Conservation (phyloP, 306 rosid genomes). For the Casuarina equisetifolia region DNA sequence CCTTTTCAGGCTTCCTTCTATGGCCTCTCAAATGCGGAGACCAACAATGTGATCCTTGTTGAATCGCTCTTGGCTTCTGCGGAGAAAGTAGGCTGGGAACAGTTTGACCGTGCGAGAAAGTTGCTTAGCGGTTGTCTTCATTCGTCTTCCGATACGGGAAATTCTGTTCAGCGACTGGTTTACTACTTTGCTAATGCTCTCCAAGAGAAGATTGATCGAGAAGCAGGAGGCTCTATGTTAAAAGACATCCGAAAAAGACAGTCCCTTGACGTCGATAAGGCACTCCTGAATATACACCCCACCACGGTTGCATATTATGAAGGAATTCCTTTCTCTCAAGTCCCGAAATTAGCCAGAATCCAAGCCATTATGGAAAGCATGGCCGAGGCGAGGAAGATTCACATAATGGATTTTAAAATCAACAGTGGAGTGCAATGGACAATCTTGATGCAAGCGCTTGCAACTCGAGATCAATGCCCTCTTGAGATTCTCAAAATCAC, state of each 20-base stretch:
- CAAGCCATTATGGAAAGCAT: slow-evolving; percentile 43
- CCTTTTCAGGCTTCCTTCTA: slow-evolving; percentile 48
- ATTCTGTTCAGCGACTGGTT: slow-evolving; percentile 48
- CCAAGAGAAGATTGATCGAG: slow-evolving; percentile 46
- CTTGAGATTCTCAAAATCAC: slow-evolving; percentile 39
- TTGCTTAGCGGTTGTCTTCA: slow-evolving; percentile 40
- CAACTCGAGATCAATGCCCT: slow-evolving; percentile 20
- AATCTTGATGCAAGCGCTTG: slow-evolving; percentile 40
- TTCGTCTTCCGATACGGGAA: slow-evolving; percentile 40
- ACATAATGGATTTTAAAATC: slow-evolving; percentile 38
- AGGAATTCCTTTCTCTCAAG: slow-evolving; percentile 33
- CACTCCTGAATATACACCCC: slow-evolving; percentile 22
- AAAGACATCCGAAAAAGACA: slow-evolving; percentile 4
- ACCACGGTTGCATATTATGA: slow-evolving; percentile 28
- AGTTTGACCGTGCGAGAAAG: slow-evolving; percentile 44
- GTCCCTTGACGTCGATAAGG: slow-evolving; percentile 34
- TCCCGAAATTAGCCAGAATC: slow-evolving; percentile 27
- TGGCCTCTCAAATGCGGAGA: slow-evolving; percentile 49
- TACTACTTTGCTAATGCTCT: slow-evolving; percentile 60
- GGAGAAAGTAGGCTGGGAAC: slow-evolving; percentile 59
- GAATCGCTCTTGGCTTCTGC: slow-evolving; percentile 60
- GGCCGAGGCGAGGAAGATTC: slow-evolving; percentile 35
- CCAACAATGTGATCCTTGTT: slow-evolving; percentile 48
- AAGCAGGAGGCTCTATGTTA: slow-evolving; percentile 46
- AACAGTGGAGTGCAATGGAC: slow-evolving; percentile 39